Evolutionary conservation across 2,329 filamentous ascomycete genomes (phyloP), one percentile per base, ranked within the genome.

Genomic region (Talaromyces rugulosus): DNA sequence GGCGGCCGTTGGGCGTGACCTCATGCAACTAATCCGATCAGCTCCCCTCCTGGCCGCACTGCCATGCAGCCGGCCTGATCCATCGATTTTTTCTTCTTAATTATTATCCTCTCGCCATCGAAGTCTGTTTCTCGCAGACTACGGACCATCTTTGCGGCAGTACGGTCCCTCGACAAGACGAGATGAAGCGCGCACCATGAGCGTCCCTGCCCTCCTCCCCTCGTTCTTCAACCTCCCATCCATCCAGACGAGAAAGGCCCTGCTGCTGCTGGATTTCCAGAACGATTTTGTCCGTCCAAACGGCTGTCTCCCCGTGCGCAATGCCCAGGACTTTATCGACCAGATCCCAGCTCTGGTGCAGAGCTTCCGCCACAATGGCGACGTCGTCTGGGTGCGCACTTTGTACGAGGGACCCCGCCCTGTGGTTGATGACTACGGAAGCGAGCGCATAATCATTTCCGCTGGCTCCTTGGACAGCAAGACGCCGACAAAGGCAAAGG

Each of bases 231-330:
- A 56, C 27, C 3, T 50, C 23, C 83, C 84, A 16, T 77, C 78
- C 59, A 80, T 88, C 63, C 77, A 84, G 64, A 87, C 85, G 28
- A 78, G 83, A 61, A 85, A 86, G 76, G 94, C 91, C 1, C 82
- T 99, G 51, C 80, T 98, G 23, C 79, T 96, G 18, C 83, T 97
- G 66, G 94, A 96, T 70, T 85, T 96, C 40, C 95, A 98, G 72
- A 92, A 96, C 69, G 94, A 97, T 74, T 96, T 98, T 70, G 78
- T 96, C 62, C 82, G 86, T 6, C 77, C 85, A 1, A 82, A 86
- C 57, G 89, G 90, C 60, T 84, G 87, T 30, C 77, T 97, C 23
- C 83, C 87, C 12, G 85, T 93, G 57, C 79, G 80, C 40, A 82
- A 85, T 51, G 86, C 87, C 3, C 76, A 83, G 4, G 85, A 85